Conservation (phyloP, 441 rosid genomes). For the Mallotus repandus region DNA sequence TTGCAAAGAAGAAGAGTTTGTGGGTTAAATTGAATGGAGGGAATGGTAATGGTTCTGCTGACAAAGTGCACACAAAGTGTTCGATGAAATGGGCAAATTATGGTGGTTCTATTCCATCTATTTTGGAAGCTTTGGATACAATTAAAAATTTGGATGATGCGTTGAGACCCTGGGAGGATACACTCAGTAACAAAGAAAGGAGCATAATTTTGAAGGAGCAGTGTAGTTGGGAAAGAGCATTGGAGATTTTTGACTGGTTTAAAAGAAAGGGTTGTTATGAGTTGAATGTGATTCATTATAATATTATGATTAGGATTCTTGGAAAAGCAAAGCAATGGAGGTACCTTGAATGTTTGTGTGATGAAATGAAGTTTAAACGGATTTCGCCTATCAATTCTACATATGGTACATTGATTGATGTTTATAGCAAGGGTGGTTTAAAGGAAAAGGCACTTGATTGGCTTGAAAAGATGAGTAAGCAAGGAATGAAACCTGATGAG, state of each 20-base stretch:
- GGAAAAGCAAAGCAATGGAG: conserved; percentile 74
- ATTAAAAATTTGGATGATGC: conserved; percentile 63
- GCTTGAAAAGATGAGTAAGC: conserved; percentile 71
- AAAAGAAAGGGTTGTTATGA: conserved; percentile 63
- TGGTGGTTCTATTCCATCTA: conserved; percentile 72
- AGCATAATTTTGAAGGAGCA: conserved; percentile 87
- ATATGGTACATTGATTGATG: conserved; percentile 81
- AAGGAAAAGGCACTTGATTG: conserved; percentile 59
- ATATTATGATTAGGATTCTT: conserved; percentile 70
- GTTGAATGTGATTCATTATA: conserved; percentile 82
- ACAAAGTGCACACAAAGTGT: conserved; percentile 52
- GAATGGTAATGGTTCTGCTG: conserved; percentile 16
- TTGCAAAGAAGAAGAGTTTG: conserved; percentile 20
- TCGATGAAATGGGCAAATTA: conserved; percentile 69
- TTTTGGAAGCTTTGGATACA: conserved; percentile 57
- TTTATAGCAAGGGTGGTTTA: conserved; percentile 76
- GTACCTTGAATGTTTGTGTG: conserved; percentile 54
- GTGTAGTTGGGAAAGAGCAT: conserved; percentile 70
- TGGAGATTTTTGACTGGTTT: conserved; percentile 87
- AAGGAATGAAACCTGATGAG: conserved; percentile 74
- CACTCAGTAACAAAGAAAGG: conserved; percentile 67
- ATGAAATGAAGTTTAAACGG: conserved; percentile 53
- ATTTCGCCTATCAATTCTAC: conserved; percentile 71
- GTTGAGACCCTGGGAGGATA: conserved; percentile 72
- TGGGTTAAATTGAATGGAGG: not conserved